Percentiles rank a stretch among this genome's conserved stretches.
These are phyloP conservation scores for Aspergillus pseudotamarii DNA, from an alignment of 2,329 filamentous ascomycete genomes.

Conservation along the genomic window DNA sequence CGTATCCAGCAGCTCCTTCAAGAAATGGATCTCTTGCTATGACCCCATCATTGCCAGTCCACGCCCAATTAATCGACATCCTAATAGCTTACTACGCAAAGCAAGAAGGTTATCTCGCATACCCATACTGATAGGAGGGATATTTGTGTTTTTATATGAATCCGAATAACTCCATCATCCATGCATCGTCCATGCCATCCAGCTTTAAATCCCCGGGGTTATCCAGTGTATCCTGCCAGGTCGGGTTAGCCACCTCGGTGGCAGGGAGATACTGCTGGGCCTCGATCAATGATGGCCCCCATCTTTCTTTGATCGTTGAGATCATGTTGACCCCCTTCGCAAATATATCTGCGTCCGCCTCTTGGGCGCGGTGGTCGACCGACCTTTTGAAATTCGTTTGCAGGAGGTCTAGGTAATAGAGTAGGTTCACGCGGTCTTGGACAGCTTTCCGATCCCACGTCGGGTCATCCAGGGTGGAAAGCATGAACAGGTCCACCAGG, in stretches of 20 bases:
- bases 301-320: background rate
- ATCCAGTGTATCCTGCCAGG: background rate
- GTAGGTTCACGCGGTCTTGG: background rate
- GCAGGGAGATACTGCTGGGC: background rate
- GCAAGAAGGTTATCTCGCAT: no score
- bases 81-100: no score
- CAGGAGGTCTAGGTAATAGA: background rate
- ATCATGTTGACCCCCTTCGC: background rate
- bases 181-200: background rate
- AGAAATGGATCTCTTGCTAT: no score
- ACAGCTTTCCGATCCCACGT: background rate
- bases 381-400: background rate
- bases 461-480: background rate
- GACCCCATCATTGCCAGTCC: no score
- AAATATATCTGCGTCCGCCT: background rate
- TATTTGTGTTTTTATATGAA: background rate
- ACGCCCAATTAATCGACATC: no score
- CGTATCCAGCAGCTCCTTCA: no score
- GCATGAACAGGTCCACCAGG: background rate
- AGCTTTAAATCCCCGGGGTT: rapidly evolving
- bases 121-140: no score
- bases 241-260: background rate
- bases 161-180: background rate
- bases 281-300: background rate
- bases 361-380: background rate